phyloP scores from a whole-genome alignment of 257 asterid species.

The Galeopsis tetrahit region DNA sequence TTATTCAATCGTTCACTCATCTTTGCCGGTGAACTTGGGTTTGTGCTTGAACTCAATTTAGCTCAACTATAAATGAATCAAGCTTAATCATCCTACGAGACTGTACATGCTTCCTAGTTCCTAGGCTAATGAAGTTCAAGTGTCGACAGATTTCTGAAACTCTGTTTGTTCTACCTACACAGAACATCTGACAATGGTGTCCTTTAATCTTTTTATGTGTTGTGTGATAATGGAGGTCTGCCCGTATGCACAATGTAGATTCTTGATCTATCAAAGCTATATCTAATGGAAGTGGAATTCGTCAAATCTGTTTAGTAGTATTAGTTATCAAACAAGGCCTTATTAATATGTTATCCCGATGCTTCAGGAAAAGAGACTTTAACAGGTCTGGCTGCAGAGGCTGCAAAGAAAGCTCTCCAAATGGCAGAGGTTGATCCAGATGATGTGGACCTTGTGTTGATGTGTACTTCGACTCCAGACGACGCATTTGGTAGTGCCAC shows the following conservation, averaged over 20 bases:
- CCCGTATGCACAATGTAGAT: neutral
- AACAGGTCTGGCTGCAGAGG: slow-evolving; percentile 69
- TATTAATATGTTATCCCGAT: slow-evolving; percentile 25
- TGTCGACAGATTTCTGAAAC: neutral
- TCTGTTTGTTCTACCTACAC: neutral
- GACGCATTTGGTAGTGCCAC: slow-evolving; percentile 89
- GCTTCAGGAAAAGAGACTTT: slow-evolving; percentile 67
- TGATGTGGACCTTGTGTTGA: slow-evolving; percentile 74
- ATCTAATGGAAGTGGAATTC: neutral
- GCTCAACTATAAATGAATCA: neutral
- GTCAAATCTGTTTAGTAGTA: neutral
- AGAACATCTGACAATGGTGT: neutral
- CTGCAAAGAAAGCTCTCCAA: slow-evolving; percentile 83
- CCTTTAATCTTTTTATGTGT: slow-evolving; percentile 3
- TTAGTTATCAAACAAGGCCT: slow-evolving; percentile 12
- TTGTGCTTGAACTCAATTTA: neutral
- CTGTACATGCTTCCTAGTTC: neutral
- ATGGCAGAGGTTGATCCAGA: slow-evolving; percentile 85
- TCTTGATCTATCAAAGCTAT: neutral
- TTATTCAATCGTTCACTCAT: neutral
- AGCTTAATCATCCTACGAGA: neutral
- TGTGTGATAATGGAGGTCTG: neutral
- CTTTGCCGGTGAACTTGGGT: neutral
- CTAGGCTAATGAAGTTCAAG: neutral
- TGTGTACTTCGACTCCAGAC: slow-evolving; percentile 92